Evolutionary conservation across 148 eudicot species (phyloP), one percentile per base, ranked within the genome.

Genomic region (Amaranthus palmeri): DNA sequence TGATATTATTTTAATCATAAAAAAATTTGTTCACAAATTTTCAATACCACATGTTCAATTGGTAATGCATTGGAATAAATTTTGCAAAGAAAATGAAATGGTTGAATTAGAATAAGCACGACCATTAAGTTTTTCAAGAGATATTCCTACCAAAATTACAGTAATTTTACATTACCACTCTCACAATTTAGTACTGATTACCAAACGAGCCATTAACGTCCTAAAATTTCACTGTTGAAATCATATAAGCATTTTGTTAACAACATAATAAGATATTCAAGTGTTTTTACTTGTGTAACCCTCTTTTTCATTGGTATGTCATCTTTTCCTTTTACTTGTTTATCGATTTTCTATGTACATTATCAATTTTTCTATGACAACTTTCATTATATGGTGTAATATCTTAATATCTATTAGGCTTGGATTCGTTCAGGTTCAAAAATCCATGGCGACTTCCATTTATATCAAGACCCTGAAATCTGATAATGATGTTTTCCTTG

Each of bases 401-500:
- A 67, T 83, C 53, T 75, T 80, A 75, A 82, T 77, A 67, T 83
- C 53, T 75, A 11, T 65, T 84, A 92, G 97, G 88, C 76, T 84
- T 78, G 83, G 78, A 73, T 84, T 90, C 59, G 72, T 85, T 65
- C 93, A 90, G 93, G 89, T 73, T 70, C 68, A 77, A 65, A 83
- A 77, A 67, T 70, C 81, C 76, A 73, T 79, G 70, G 55, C 62
- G 58, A 65, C 78, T 64, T 63, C 70, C 48, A 64, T 77, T 61
- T 80, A 76, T 71, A 54, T 85, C 43, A 63, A 13, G 54, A 15
- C 58, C 12, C 61, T 83, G 14, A 77, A 82, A 61, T 74, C 73
- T 15, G 72, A 70, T 67, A 78, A 74, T 72, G 73, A 46, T 64
- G 69, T 70, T 75, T 65, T 51, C 57, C 76, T 83, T 45, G 81